Evolutionary conservation across 2,329 filamentous ascomycete genomes (phyloP).

Genomic region (Sclerotinia subarctica): DNA sequence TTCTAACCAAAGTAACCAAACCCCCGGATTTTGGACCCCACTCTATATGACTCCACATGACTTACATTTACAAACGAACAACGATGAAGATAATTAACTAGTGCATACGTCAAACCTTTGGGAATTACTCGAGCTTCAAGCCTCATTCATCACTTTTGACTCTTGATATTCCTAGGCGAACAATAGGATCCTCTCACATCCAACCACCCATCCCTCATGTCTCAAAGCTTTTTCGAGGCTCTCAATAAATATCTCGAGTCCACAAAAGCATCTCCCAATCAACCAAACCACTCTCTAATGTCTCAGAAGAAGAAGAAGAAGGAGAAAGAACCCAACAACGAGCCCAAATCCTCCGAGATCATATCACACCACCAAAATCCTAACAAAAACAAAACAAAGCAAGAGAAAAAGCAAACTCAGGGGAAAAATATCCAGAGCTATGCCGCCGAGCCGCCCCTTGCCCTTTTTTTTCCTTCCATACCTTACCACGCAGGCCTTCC

Average conservation of each 20-base stretch:
- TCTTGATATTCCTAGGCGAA: neutral
- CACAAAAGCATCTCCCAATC: neutral
- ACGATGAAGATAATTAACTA: neutral
- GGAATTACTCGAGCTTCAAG: constrained; percentile 4
- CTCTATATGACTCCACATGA: constrained; percentile 10
- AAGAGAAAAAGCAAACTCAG: neutral
- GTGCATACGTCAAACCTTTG: neutral
- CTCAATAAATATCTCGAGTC: neutral
- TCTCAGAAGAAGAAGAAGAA: neutral
- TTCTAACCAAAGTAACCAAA: constrained; percentile 7
- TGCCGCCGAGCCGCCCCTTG: constrained; percentile 10
- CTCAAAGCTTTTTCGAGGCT: neutral
- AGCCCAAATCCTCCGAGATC: neutral
- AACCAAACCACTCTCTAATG: neutral
- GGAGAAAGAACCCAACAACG: neutral
- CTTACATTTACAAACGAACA: constrained; percentile 2
- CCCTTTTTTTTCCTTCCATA: neutral
- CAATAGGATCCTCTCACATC: constrained; percentile 1
- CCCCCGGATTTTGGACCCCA: constrained; percentile 17
- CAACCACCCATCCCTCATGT: constrained; percentile 1
- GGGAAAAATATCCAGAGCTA: neutral
- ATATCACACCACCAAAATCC: neutral
- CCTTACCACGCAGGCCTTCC: neutral
- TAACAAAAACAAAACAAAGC: neutral
- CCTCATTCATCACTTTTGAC: neutral